A percentile compares a stretch with the other conserved stretches of the same genome.
Evolutionary conservation across 1,139 yeast genomes (phyloP).

Genomic region (Blastobotrys serpentis): DNA sequence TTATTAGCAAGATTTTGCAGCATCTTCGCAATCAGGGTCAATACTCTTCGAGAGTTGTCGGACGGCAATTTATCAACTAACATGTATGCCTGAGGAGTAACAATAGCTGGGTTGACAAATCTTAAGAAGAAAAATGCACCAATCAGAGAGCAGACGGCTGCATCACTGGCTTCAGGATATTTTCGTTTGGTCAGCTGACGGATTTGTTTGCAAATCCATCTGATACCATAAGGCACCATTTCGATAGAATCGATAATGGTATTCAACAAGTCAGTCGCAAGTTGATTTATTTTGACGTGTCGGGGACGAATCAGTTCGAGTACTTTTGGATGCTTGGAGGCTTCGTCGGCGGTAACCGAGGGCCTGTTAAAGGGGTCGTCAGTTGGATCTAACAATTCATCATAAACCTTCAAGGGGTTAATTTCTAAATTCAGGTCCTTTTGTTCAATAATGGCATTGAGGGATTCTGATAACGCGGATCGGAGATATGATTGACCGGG

Average conservation of each 20-base stretch:
- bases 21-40: constrained; percentile 80
- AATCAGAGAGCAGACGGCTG: constrained; percentile 54
- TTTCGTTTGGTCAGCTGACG: constrained; percentile 59
- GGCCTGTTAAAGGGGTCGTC: constrained; percentile 30
- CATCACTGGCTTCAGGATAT: constrained; percentile 58
- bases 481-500: constrained; percentile 45
- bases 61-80: constrained; percentile 40
- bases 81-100: constrained; percentile 76
- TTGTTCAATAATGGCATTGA: constrained; percentile 37
- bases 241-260: constrained; percentile 57
- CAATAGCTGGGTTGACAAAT: constrained; percentile 87
- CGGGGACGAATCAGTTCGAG: constrained; percentile 37
- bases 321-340: constrained; percentile 36
- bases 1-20: constrained; percentile 83
- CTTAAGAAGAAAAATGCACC: constrained; percentile 87
- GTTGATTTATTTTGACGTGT: constrained; percentile 41
- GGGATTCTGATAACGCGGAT: constrained; percentile 36
- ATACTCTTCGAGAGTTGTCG: constrained; percentile 61
- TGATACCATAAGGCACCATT: constrained; percentile 68
- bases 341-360: constrained; percentile 36
- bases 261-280: constrained; percentile 59
- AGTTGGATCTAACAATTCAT: constrained; percentile 32
- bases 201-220: constrained; percentile 72
- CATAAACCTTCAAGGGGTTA: constrained; percentile 41
- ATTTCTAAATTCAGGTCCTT: constrained; percentile 38